Percentiles rank a stretch among this genome's conserved stretches.
Conservation (phyloP, 2,329 filamentous ascomycete species). For the Xylariaceae sp. region DNA sequence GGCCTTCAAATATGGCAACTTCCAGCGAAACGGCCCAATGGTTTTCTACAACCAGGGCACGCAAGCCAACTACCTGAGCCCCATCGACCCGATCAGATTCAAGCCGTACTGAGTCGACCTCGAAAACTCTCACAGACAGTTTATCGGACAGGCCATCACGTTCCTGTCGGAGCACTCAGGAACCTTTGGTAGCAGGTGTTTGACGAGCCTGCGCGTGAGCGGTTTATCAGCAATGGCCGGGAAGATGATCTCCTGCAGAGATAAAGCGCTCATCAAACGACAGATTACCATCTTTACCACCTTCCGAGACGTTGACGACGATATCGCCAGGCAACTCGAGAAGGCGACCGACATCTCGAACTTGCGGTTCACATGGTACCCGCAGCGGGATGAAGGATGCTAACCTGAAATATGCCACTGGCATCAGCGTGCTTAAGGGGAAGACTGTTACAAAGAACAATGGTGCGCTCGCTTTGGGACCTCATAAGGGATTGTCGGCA, state of each 20-base stretch:
- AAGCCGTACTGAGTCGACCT: constrained; percentile 39
- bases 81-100: constrained; percentile 41
- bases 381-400: constrained; percentile 62
- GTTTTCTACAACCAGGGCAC: constrained; percentile 67
- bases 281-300: constrained; percentile 64
- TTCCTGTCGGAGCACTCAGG: constrained; percentile 50
- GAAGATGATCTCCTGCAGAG: constrained; percentile 61
- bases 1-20: constrained; percentile 56
- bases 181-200: constrained; percentile 64
- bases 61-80: constrained; percentile 57
- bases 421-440: constrained; percentile 42
- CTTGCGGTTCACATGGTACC: constrained; percentile 60
- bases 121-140: constrained; percentile 44
- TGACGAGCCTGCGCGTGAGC: constrained; percentile 58
- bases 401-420: constrained; percentile 53
- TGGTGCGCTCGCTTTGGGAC: constrained; percentile 49
- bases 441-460: constrained; percentile 44
- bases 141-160: constrained; percentile 42
- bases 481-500: constrained; percentile 38
- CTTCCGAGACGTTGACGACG: constrained; percentile 57
- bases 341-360: constrained; percentile 63
- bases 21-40: constrained; percentile 67
- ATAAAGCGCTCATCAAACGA: constrained; percentile 64
- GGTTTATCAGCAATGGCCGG: constrained; percentile 62
- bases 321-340: constrained; percentile 60